Evolutionary conservation across 305 asterid species (phyloP).

Genomic region (Solanum hybrid): DNA sequence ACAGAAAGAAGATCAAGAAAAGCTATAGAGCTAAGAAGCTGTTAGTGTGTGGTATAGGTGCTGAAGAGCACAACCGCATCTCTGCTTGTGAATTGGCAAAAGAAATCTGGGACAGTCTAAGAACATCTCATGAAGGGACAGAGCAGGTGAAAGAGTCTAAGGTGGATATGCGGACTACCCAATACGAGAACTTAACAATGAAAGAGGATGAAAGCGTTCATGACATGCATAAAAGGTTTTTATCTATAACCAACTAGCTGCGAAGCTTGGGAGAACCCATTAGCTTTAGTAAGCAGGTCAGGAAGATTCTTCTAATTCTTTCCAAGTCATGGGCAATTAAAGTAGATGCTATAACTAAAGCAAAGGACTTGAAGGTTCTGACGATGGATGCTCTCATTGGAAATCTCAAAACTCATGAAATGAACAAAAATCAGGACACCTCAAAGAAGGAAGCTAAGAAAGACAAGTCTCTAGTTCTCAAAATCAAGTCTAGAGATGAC

Average conservation of each 20-base stretch:
- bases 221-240: neutral
- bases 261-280: neutral
- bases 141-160: no score
- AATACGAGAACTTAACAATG: neutral
- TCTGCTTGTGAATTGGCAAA: accelerated
- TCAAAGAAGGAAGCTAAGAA: no score
- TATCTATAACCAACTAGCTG: neutral
- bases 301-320: no score
- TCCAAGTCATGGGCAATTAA: neutral
- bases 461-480: neutral
- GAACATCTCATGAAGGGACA: no score
- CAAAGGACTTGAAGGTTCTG: neutral
- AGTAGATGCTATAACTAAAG: no score
- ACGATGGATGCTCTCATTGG: neutral
- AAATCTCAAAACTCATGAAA: neutral
- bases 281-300: neutral
- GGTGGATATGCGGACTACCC: neutral
- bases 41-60: no score
- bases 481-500: neutral
- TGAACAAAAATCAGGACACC: neutral
- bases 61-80: no score
- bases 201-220: neutral
- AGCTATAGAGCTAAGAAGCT: no score
- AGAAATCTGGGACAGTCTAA: no score
- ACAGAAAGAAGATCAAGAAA: no score